Percentiles rank a stretch among this genome's conserved stretches.
Conservation (phyloP, 2,329 filamentous ascomycete genomes). For the Fusarium sp. region DNA sequence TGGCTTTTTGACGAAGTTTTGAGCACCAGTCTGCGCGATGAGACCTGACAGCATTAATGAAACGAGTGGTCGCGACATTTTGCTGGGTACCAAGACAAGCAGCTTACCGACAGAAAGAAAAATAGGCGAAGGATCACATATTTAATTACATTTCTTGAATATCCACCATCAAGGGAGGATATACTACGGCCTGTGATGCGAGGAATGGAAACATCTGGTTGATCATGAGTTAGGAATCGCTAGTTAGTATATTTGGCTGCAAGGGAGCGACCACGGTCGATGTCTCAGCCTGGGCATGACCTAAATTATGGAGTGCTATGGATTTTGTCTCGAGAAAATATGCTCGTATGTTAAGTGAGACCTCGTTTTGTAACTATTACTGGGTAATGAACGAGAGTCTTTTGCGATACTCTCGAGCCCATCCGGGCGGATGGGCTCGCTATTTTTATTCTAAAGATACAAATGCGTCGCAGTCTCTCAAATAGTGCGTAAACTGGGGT, state of each 20-base stretch:
- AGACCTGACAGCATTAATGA: not conserved
- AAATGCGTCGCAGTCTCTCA: not conserved
- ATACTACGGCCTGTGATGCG: not conserved
- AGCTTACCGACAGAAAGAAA: not conserved
- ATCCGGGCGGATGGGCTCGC: not conserved
- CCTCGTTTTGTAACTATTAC: not conserved
- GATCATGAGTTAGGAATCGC: not conserved
- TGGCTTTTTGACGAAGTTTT: not conserved
- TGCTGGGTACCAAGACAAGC: not conserved
- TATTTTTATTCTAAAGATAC: not conserved
- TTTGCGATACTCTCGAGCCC: no score
- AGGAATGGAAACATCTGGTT: not conserved
- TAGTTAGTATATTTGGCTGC: not conserved
- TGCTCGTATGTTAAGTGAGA: not conserved
- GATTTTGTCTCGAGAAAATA: not conserved
- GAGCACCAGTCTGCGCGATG: fast-evolving
- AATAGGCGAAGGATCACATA: not conserved
- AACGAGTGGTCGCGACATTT: not conserved
- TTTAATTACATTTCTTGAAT: fast-evolving
- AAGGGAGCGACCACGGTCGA: not conserved
- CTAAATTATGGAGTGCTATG: no score
- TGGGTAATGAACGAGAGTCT: not conserved
- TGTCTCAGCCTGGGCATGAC: not conserved
- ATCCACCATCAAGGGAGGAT: no score
- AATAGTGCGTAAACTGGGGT: fast-evolving